Evolutionary conservation across 768 basidiomycete species (phyloP).

Genomic region (Mycena latifolia): DNA sequence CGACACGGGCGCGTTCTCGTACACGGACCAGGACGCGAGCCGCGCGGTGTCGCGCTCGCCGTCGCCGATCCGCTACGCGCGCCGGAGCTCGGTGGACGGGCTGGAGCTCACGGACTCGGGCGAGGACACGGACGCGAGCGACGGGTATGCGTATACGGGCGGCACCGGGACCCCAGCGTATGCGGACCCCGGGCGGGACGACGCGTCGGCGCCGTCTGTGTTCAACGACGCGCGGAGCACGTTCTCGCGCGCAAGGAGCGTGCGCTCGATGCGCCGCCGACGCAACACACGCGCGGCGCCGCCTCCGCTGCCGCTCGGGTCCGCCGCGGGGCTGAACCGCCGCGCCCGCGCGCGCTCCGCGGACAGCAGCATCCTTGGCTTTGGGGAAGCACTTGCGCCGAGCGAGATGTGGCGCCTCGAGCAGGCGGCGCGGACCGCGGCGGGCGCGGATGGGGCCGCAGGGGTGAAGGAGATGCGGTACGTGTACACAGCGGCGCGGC

Average conservation of each 20-base stretch:
- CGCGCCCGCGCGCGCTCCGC: slow-evolving; percentile 26
- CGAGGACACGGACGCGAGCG: slow-evolving; percentile 8
- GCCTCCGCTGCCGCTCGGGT: slow-evolving; percentile 32
- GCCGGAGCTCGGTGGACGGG: slow-evolving; percentile 25
- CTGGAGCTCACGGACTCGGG: slow-evolving; percentile 9
- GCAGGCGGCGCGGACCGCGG: slow-evolving; percentile 22
- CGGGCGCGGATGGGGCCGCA: background rate
- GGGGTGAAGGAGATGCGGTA: slow-evolving; percentile 31
- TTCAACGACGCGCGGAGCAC: slow-evolving; percentile 33
- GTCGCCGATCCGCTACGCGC: slow-evolving; percentile 33
- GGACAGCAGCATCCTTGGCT: slow-evolving; percentile 33
- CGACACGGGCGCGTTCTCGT: background rate
- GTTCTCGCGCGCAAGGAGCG: slow-evolving; percentile 32
- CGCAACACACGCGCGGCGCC: slow-evolving; percentile 33
- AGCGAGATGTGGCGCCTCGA: slow-evolving; percentile 34
- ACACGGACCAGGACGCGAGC: background rate
- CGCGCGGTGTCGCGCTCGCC: slow-evolving; percentile 20
- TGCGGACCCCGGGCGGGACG: background rate
- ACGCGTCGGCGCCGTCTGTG: background rate
- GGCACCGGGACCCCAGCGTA: no score
- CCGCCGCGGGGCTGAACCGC: slow-evolving; percentile 26
- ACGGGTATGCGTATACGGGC: no score
- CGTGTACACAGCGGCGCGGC: slow-evolving; percentile 26
- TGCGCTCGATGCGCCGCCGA: slow-evolving; percentile 11
- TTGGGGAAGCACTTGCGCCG: slow-evolving; percentile 31